Evolutionary conservation across 805 yeast species (phyloP).

Genomic region (Metschnikowia arizonensis): DNA sequence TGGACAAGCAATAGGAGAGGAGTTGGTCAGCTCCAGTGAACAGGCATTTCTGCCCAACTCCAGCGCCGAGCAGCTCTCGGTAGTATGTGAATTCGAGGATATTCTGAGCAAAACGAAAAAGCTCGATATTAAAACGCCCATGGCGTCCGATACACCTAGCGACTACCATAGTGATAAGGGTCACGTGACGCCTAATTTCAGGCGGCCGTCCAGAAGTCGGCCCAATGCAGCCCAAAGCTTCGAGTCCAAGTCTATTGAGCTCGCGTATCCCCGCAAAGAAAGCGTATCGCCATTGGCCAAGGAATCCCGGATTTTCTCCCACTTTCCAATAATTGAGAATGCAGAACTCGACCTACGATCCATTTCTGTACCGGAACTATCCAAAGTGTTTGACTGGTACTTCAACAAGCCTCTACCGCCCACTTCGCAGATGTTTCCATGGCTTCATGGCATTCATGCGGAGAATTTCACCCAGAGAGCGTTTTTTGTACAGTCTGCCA

Average conservation of each 20-base stretch:
- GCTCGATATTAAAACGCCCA: constrained; percentile 19
- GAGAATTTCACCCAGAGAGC: constrained; percentile 52
- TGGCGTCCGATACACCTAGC: neutral
- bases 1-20: constrained; percentile 4
- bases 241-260: neutral
- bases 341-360: constrained; percentile 5
- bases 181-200: neutral
- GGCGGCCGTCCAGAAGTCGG: neutral
- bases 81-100: constrained; percentile 32
- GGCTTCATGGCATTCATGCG: constrained; percentile 78
- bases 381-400: constrained; percentile 33
- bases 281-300: constrained; percentile 20
- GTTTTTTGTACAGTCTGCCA: constrained; percentile 29
- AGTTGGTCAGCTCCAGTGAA: constrained; percentile 1
- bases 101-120: constrained; percentile 38
- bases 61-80: constrained; percentile 4
- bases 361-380: constrained; percentile 8
- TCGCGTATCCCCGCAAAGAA: constrained; percentile 8
- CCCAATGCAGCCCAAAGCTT: neutral
- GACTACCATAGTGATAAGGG: neutral
- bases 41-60: neutral
- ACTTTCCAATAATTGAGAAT: neutral
- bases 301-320: constrained; percentile 13
- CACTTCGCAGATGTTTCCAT: constrained; percentile 73
- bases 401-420: constrained; percentile 49